phyloP scores from a whole-genome alignment of 495 filamentous ascomycete species.

The Lepraria neglecta region DNA sequence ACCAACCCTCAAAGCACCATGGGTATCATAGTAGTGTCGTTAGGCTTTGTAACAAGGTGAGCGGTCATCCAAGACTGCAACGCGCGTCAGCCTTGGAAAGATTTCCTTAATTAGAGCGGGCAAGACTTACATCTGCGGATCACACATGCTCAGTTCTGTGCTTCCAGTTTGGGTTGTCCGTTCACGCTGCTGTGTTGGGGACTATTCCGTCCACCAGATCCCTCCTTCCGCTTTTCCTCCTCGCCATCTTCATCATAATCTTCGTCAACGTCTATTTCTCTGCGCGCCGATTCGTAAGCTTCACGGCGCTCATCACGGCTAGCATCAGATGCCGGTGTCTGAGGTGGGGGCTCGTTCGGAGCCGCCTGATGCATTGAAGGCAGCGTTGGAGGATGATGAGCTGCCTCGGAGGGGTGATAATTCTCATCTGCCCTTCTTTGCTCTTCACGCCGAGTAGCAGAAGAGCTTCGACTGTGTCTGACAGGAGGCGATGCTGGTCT shows the following conservation, averaged over 20 bases:
- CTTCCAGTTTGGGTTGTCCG: constrained; percentile 30
- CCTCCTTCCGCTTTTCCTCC: constrained; percentile 69
- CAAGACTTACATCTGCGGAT: constrained; percentile 10
- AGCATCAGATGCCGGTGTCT: constrained; percentile 48
- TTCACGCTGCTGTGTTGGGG: constrained; percentile 31
- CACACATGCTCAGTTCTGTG: constrained; percentile 12
- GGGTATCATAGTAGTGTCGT: constrained; percentile 10
- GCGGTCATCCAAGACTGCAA: not conserved
- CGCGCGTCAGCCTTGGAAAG: not conserved
- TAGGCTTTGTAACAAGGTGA: not conserved
- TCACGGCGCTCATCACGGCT: constrained; percentile 49
- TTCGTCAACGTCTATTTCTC: constrained; percentile 97
- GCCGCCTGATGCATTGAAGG: constrained; percentile 58
- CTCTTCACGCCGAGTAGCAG: constrained; percentile 65
- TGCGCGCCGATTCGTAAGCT: constrained; percentile 72
- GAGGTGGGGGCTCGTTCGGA: constrained; percentile 34
- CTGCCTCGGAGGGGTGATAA: constrained; percentile 85
- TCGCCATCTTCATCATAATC: constrained; percentile 85
- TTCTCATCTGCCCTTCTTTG: constrained; percentile 63
- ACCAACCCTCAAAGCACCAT: not conserved
- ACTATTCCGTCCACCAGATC: constrained; percentile 41
- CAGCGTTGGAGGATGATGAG: constrained; percentile 74
- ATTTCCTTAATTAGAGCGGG: not conserved
- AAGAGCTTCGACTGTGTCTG: constrained; percentile 68
- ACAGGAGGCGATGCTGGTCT: constrained; percentile 51